Evolutionary conservation across 768 basidiomycete species (phyloP), one percentile per base, ranked within the genome.

Genomic region (Collybia mongolica): DNA sequence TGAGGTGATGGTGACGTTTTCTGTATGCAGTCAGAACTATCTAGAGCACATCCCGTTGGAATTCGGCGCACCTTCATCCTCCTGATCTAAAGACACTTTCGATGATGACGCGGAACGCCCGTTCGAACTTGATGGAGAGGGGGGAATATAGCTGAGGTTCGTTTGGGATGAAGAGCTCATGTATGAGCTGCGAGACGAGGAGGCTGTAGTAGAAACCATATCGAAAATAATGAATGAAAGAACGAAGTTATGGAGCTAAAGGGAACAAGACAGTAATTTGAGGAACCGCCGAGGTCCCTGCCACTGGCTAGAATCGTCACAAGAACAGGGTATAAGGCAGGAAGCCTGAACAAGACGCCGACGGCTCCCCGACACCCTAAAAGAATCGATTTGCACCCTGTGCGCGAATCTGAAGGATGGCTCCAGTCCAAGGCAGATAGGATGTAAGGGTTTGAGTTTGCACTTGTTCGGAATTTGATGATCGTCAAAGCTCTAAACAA

Each of bases 1-100:
- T 46, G 73, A 68, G 39, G 84, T 91, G 59, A 90, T 81, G 15
- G 89, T 91, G 57, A 75, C 65, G 65, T 90, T 86, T 68, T 90
- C 89, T 90, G 65, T 20, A 46, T 42, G 17, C 47, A 26, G 9
- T 53, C 39, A 49, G 37, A 57, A 51, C 52, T 55, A 55, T 50
- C 32, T 18, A 48, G 49, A 53, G 52, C 41, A 44, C 48, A 51
- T 46, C 35, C 46, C 19, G 44, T 37, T 29, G 47, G 50, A 44
- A 17, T 24, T 37, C 28, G 35, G 58, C 75, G 54, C 59, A 85
- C 88, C 88, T 73, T 88, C 84, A 63, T 89, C 86, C 48, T 72
- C 80, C 51, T 65, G 65, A 67, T 74, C 71, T 55, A 84, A 67
- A 20, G 84, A 84, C 28, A 71, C 50, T 48, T 72, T 77, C 28